Evolutionary conservation across 2,329 filamentous ascomycete genomes (phyloP), one percentile per base, ranked within the genome.

Genomic region (Aspergillus flavus): DNA sequence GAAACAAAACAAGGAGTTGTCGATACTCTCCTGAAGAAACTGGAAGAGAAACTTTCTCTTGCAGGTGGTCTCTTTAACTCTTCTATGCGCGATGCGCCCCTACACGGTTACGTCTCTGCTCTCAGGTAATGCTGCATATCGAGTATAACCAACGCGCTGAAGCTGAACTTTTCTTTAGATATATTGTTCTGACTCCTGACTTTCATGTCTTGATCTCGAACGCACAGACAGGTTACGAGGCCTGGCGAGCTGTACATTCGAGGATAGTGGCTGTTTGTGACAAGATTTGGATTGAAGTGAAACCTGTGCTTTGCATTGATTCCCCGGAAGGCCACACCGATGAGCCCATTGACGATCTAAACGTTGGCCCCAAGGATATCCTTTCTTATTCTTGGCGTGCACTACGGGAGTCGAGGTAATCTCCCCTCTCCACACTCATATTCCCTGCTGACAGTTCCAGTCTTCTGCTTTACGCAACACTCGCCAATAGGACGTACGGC

Each of bases 341-440:
- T 74, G 70, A 84, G 63, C 69, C 83, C 58, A 70, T 89, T 0
- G 88, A 94, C 58, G 91, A 94, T 30, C 76, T 92, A n/a, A 87
- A 91, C 19, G 85, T 90, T 5, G 91, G 89, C 1, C 83, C 93
- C 0, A 98, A 97, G 73, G 93, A 96, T 70, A 85, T 96, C 21
- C 79, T 99, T 54, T 98, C 94, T 68, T 99, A 95, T 76, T 97
- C 93, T 66, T 99, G 97, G 85, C 88, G 95, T 70, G 92, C 93
- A 6, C 84, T 97, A n/a, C 94, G 97, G 66, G 95, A 99, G 79
- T 92, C 94, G 28, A 97, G 92, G 91, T 93, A 80, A 64, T 79
- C 61, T 23, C 45, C 16, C 36, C 21, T 19, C 36, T 45, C 14
- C 19, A 34, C 19, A 10, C n/a, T 66, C 64, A 14, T 66, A 52